phyloP scores from a whole-genome alignment of 176 grass and related monocot species.

The Zoysia pacifica region DNA sequence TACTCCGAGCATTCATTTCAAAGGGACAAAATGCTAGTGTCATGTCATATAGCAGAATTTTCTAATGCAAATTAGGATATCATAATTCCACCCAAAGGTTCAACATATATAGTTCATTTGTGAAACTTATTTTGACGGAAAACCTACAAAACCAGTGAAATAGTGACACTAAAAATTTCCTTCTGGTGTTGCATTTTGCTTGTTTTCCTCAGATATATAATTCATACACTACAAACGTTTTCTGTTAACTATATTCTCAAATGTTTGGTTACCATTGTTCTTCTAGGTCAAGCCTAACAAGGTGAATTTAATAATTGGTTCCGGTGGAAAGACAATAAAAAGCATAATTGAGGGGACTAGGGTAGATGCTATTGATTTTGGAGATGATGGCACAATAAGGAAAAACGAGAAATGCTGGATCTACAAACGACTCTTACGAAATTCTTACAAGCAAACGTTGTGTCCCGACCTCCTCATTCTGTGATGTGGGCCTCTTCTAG shows the following conservation, averaged over 20 bases:
- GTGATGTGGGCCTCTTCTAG: too few relatives aligned
- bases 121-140: too few relatives aligned
- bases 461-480: too few relatives aligned
- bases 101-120: too few relatives aligned
- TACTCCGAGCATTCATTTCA: too few relatives aligned
- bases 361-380: conserved; percentile 74
- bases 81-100: too few relatives aligned
- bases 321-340: conserved; percentile 93
- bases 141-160: too few relatives aligned
- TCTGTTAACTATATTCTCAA: conserved; percentile 16
- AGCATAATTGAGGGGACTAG: conserved; percentile 96
- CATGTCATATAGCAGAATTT: too few relatives aligned
- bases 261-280: conserved; percentile 22
- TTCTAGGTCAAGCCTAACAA: conserved; percentile 87
- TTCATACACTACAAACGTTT: conserved; percentile 14
- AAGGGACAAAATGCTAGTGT: too few relatives aligned
- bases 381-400: conserved; percentile 75
- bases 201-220: conserved; percentile 50
- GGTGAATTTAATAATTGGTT: conserved; percentile 94
- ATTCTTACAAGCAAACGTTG: too few relatives aligned
- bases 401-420: background rate
- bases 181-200: conserved; percentile 33
- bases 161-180: background rate
- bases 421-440: too few relatives aligned
- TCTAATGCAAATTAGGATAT: too few relatives aligned